Evolutionary conservation across 2,329 filamentous ascomycete genomes (phyloP), one percentile per base, ranked within the genome.

Genomic region (Penicillium sp.): DNA sequence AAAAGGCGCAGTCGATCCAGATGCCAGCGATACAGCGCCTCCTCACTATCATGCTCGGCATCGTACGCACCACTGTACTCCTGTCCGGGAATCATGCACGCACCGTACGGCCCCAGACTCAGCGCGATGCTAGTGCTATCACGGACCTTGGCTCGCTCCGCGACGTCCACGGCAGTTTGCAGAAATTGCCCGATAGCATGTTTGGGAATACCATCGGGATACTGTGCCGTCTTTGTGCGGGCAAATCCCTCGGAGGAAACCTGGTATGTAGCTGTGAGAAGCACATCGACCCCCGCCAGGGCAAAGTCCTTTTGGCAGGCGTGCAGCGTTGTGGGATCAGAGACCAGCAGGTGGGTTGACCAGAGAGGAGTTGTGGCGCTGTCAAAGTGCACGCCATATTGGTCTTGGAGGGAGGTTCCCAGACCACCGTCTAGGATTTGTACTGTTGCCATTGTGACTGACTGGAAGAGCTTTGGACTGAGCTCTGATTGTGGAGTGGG

Each of bases 261-360:
- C 69, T 90, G 88, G 71, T 90, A 90, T 0, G 88, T 90, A 7
- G 87, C 87, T 10, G 86, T 90, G 49, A 88, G 79, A 20, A 90
- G 73, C 31, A 90, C 78, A 68, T 90, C 86, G 57, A 84, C 83
- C 38, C 85, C 86, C 1, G 84, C 82, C 7, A 69, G 60, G 54
- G 76, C 79, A 70, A 89, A 89, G 63, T 83, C 82, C 54, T 70
- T 68, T 68, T 89, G 87, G 69, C 84, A 87, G 34, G 75, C 74
- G 59, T 79, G 73, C 8, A 89, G 80, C 0, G 81, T 85, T 7
- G 76, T 64, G 2, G 78, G 81, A 63, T 82, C 78, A 38, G 81
- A 77, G 55, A 89, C 68, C n/a, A 90, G 81, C 5, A 89, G 79
- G 67, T 90, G 83, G 0, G 86, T 87, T 0, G 88, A 89, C 88